Base-by-base conservation (phyloP, 2,329 filamentous ascomycete species). In the Samsoniella hepiali region DNA sequence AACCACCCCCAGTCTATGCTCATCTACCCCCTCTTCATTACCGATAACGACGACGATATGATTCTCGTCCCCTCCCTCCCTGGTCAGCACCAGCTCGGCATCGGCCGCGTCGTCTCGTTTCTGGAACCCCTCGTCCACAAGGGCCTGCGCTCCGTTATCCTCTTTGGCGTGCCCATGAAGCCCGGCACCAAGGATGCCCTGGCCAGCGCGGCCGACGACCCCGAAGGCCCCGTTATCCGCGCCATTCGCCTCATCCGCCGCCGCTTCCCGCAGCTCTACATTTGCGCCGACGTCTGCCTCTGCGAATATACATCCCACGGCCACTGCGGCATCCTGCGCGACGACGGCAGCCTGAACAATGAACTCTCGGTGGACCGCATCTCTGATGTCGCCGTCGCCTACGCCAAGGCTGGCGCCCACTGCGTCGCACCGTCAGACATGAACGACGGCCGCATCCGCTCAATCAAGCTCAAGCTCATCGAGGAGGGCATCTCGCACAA, bases 221-320 rank as follows among this genome's bases (percentile, higher is more conserved):
- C 94, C 42, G 84, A 91, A 67, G 95, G 95, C 44, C 95, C 95
- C 22, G 95, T 98, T 58, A 96, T 98, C 70, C 87, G 88, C 71
- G 85, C 87, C 55, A 97, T 98, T 72, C 90, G 89, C 58, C 84
- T 97, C 36, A 83, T 99, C 63, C 89, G 92, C 69, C 86, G 91
- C 68, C 84, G 88, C 45, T 98, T 97, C 77, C 95, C 95, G 2
- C 88, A 92, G 66, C 84, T 99, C 65, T 98, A 96, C 79, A 91
- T 99, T 70, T 88, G 90, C 68, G 88, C 89, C 65, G 95, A 99
- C 74, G 95, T 99, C 64, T 98, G 95, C 74, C 88, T 99, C 8
- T 99, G 95, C 84, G 95, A 99, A 78, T 99, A 99, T 79, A 99
- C 95, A 1, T 95, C 91, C 7, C 95, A 99, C 76, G 95, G 95